A percentile compares a stretch with the other conserved stretches of the same genome.
phyloP scores from a whole-genome alignment of 2,329 filamentous ascomycete genomes.

The Macrophomina pseudophaseolina region DNA sequence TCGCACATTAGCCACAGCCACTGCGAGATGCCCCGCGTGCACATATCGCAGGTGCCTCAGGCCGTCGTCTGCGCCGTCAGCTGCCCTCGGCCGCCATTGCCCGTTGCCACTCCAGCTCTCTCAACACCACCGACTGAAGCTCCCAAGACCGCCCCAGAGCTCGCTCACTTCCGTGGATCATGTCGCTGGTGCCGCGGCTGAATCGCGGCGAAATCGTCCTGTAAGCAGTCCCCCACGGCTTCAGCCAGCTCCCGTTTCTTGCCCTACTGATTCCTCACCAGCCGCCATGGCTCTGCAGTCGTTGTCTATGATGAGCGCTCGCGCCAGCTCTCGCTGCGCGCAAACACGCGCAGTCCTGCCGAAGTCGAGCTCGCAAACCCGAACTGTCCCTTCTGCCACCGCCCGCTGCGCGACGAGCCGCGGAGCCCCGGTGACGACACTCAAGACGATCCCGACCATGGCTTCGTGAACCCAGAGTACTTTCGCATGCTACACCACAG shows the following conservation, averaged over 20 bases:
- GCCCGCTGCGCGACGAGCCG: constrained; percentile 62
- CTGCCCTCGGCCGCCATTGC: not conserved
- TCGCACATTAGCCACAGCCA: constrained; percentile 17
- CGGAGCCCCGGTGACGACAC: constrained; percentile 39
- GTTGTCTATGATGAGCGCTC: constrained; percentile 89
- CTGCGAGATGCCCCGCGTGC: constrained; percentile 17
- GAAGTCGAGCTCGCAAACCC: constrained; percentile 63
- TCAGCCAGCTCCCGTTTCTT: not conserved
- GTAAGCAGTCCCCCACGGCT: constrained; percentile 4
- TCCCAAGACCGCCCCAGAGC: not conserved
- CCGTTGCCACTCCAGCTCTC: constrained; percentile 1
- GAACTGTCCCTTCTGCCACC: constrained; percentile 88
- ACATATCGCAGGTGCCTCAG: constrained; percentile 2
- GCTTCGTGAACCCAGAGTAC: constrained; percentile 89
- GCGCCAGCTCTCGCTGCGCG: constrained; percentile 81
- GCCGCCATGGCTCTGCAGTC: constrained; percentile 89
- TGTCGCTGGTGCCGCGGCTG: constrained; percentile 26
- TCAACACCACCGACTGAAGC: not conserved
- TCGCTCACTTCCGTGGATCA: constrained; percentile 10
- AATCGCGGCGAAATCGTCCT: constrained; percentile 27
- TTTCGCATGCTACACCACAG: constrained; percentile 86
- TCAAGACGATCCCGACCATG: constrained; percentile 53
- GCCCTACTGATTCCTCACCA: constrained; percentile 44
- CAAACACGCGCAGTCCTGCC: constrained; percentile 54
- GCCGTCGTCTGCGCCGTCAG: not conserved